A percentile compares a stretch with the other conserved stretches of the same genome.
Conservation (phyloP, 1,139 yeast genomes). For the Sugiyamaella castrensis region DNA sequence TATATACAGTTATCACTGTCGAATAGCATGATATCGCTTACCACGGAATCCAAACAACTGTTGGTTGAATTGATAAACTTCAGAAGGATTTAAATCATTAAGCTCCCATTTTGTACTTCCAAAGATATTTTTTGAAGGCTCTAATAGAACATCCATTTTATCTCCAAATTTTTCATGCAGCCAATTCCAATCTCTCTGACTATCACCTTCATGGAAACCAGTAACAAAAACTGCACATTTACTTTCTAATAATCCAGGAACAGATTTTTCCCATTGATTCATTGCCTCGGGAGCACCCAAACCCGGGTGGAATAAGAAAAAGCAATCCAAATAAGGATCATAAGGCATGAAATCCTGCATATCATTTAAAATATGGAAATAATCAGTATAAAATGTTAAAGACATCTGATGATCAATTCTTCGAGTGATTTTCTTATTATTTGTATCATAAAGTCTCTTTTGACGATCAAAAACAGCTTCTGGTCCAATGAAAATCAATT, state of each 20-base stretch:
- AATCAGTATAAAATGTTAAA: constrained; percentile 80
- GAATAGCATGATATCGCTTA: constrained; percentile 87
- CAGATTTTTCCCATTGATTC: constrained; percentile 75
- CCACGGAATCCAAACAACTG: constrained; percentile 90
- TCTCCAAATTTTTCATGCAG: constrained; percentile 60
- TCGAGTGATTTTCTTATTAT: constrained; percentile 62
- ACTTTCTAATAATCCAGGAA: constrained; percentile 84
- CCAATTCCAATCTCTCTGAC: constrained; percentile 68
- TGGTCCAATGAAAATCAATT: constrained; percentile 91
- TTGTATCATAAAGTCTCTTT: constrained; percentile 51
- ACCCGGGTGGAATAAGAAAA: constrained; percentile 95
- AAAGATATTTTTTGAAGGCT: constrained; percentile 67
- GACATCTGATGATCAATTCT: constrained; percentile 74
- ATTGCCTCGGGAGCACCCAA: constrained; percentile 79
- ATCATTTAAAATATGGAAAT: constrained; percentile 85
- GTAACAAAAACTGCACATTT: constrained; percentile 91
- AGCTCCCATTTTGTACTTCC: constrained; percentile 92
- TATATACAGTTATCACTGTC: constrained; percentile 19
- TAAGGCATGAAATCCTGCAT: constrained; percentile 95
- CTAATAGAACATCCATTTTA: constrained; percentile 79
- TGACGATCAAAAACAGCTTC: constrained; percentile 75
- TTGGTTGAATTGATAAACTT: constrained; percentile 88
- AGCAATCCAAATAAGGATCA: constrained; percentile 91
- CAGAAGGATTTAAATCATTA: constrained; percentile 87
- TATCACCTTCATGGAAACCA: constrained; percentile 79